Conservation (phyloP, 345 rosid species). For the Geranium rotundifolium region DNA sequence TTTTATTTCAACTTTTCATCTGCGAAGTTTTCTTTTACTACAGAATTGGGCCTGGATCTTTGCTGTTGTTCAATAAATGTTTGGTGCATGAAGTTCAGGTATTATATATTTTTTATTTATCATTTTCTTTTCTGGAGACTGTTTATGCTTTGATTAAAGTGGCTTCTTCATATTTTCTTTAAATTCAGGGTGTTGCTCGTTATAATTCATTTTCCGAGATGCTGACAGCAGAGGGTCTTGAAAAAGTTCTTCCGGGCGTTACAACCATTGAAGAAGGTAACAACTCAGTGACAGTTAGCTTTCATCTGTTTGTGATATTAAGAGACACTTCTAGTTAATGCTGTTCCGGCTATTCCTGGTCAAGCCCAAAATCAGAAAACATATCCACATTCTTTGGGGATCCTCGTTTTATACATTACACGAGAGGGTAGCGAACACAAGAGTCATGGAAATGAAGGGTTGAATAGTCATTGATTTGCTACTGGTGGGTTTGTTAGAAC, state of each 20-base stretch:
- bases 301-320: not conserved
- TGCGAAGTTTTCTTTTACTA: constrained; percentile 12
- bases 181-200: constrained; percentile 33
- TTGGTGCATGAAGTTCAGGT: constrained; percentile 73
- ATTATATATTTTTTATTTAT: no score
- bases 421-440: no score
- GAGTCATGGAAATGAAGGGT: no score
- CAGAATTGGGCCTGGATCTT: constrained; percentile 48
- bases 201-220: constrained; percentile 57
- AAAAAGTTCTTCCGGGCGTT: constrained; percentile 55
- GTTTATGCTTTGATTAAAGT: not conserved
- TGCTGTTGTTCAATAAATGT: constrained; percentile 51
- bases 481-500: no score
- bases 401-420: no score
- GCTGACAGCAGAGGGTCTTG: constrained; percentile 49
- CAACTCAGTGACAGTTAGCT: not conserved
- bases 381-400: no score
- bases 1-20: not conserved
- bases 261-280: constrained; percentile 60
- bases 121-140: not conserved
- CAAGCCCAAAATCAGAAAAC: no score
- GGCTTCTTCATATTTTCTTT: not conserved
- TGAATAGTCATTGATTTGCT: no score
- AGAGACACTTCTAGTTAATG: not conserved
- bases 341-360: not conserved